Conservation (phyloP, 345 rosid species). For the Dipteronia sinensis region DNA sequence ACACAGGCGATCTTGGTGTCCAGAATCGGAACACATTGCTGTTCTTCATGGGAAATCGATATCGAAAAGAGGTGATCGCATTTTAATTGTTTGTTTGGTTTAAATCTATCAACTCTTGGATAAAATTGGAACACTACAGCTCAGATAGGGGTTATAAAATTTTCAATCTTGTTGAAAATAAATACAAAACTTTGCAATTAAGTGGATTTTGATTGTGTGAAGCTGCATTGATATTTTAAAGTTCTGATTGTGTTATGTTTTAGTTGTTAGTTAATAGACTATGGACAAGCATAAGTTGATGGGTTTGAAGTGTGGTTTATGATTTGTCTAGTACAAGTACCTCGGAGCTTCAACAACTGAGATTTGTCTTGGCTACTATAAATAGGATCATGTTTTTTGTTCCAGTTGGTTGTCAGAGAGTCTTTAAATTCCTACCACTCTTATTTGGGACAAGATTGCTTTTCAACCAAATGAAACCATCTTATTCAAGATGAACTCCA, state of each 20-base stretch:
- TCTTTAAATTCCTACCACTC: not conserved
- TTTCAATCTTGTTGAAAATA: not conserved
- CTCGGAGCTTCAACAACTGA: not conserved
- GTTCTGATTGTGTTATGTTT: not conserved
- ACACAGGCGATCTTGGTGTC: slow-evolving; percentile 65
- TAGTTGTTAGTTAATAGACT: not conserved
- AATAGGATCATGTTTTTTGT: not conserved
- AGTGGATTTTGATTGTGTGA: not conserved
- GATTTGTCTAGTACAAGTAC: not conserved
- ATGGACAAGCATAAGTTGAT: not conserved
- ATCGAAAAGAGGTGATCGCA: slow-evolving; percentile 74
- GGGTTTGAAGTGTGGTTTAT: no score
- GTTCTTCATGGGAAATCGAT: slow-evolving; percentile 99
- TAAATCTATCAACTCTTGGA: not conserved
- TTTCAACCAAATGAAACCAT: not conserved
- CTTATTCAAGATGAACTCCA: not conserved
- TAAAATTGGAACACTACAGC: no score
- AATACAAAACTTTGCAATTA: not conserved
- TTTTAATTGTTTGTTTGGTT: not conserved
- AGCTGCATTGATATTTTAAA: not conserved
- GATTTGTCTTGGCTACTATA: not conserved
- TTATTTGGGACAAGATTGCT: not conserved
- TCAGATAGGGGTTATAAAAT: no score
- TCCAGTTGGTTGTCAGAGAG: not conserved
- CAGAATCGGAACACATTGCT: slow-evolving; percentile 65